phyloP scores from a whole-genome alignment of 257 asterid genomes.

The Forsythia suspensa region DNA sequence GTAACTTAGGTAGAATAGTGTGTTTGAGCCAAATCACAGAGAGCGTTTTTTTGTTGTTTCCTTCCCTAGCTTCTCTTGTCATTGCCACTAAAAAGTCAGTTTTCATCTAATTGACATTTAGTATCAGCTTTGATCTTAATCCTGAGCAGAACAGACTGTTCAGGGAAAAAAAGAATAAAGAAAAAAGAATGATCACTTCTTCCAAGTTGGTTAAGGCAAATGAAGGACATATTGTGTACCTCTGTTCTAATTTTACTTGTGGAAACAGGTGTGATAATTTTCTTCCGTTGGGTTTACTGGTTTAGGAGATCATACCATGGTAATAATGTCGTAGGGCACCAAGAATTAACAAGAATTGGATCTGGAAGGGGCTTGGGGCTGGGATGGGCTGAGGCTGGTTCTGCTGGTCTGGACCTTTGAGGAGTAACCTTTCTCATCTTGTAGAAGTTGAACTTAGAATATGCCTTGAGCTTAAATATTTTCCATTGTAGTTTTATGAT shows the following conservation, averaged over 20 bases:
- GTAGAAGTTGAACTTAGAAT: background rate
- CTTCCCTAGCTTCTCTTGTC: background rate
- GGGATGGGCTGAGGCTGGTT: background rate
- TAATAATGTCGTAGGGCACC: background rate
- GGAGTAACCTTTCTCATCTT: background rate
- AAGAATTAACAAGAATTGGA: background rate
- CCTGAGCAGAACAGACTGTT: background rate
- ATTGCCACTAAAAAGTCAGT: background rate
- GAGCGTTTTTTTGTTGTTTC: too few species aligned
- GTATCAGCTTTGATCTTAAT: background rate
- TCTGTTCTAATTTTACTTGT: background rate
- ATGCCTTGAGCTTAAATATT: background rate
- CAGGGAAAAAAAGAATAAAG: background rate
- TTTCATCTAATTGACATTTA: background rate
- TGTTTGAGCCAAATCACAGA: background rate
- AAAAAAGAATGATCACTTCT: too few species aligned
- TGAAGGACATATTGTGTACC: background rate
- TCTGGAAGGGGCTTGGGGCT: background rate
- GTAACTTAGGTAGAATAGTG: background rate
- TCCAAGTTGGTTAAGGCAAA: background rate
- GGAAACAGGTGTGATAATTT: background rate
- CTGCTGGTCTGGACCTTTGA: background rate
- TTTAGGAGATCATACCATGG: background rate
- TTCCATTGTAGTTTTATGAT: background rate
- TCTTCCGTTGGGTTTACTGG: background rate